These are phyloP conservation scores for Solanum sejunctum DNA, from an alignment of 257 asterid genomes.

Conservation along the genomic window DNA sequence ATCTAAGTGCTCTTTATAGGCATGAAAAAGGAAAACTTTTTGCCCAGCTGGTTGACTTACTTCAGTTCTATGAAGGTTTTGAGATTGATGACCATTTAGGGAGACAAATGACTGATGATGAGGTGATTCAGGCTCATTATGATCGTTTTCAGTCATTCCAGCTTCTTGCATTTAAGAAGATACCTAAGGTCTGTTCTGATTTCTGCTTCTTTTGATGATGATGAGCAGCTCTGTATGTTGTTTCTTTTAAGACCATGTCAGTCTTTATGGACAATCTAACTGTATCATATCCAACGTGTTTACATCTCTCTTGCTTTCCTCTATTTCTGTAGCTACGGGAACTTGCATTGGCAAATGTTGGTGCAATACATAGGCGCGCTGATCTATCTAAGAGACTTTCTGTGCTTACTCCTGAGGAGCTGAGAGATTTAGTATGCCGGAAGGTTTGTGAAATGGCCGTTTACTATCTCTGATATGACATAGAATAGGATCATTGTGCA, in stretches of 20 bases:
- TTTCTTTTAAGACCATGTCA: background rate
- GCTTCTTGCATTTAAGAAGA: constrained; percentile 69
- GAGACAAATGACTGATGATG: constrained; percentile 97
- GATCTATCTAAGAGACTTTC: constrained; percentile 85
- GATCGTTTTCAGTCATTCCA: constrained; percentile 93
- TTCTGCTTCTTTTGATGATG: background rate
- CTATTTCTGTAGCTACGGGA: constrained; percentile 60
- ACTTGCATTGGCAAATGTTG: constrained; percentile 90
- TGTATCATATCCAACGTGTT: background rate
- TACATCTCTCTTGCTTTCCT: background rate
- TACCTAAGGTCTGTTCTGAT: constrained; percentile 54
- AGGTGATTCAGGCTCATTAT: constrained; percentile 86
- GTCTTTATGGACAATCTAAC: background rate
- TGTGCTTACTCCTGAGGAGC: constrained; percentile 66
- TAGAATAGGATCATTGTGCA: background rate
- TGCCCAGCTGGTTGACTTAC: constrained; percentile 91
- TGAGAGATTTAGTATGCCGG: constrained; percentile 77
- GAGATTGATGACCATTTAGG: constrained; percentile 93
- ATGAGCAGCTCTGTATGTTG: background rate
- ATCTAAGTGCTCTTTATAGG: constrained; percentile 75
- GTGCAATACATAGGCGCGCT: constrained; percentile 71
- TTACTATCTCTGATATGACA: background rate
- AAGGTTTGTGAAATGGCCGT: constrained; percentile 50
- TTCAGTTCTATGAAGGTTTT: constrained; percentile 89
- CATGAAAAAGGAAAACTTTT: constrained; percentile 91